Evolutionary conservation across 1,284 basidiomycete genomes (phyloP), one percentile per base, ranked within the genome.

Genomic region (Dichomitus squalens): DNA sequence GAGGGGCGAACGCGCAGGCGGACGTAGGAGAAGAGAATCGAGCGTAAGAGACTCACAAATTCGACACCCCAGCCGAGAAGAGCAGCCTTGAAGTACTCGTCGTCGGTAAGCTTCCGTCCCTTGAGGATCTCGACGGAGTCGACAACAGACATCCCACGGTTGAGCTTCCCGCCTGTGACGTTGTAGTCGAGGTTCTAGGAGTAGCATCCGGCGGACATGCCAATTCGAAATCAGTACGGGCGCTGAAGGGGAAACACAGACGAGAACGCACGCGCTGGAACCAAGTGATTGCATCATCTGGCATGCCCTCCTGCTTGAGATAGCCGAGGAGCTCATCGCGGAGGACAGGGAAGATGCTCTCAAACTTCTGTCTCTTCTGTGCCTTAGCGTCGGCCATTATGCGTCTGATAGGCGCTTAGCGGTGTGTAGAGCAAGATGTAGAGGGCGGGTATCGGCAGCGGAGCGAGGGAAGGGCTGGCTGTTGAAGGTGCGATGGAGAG

Each of bases 1-100:
- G 41, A 8, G 29, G 18, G 41, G 25, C 4, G 7, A 6, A 29
- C 4, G 9, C 31, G 11, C 29, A 35, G n/a, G 23, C n/a, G 23
- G 6, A 34, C 36, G 43, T 9, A 8, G 33, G 18, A 7, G 44
- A 27, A 39, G n/a, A 20, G 31, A 25, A 33, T 23, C 16, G 44
- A 35, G 33, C 8, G 25, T 4, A 12, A 49, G 16, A 3, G 21
- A 84, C 90, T 68, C 65, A 95, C 93, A 56, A 98, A 81, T 76
- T 99, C 96, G 64, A 99, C 86, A 73, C 93, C 91, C 97, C 96
- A 99, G 7, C 96, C 97, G 40, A 99, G 81, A 41, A 98, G 79
- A 7, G 95, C 96, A 7, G 94, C 88, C 66, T 92, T 86, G 74
- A 88, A 81, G 78, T 97, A 98, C 76, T 98, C 96, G 12, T 92